phyloP scores from a whole-genome alignment of 441 rosid species.

The Capsella rubella region DNA sequence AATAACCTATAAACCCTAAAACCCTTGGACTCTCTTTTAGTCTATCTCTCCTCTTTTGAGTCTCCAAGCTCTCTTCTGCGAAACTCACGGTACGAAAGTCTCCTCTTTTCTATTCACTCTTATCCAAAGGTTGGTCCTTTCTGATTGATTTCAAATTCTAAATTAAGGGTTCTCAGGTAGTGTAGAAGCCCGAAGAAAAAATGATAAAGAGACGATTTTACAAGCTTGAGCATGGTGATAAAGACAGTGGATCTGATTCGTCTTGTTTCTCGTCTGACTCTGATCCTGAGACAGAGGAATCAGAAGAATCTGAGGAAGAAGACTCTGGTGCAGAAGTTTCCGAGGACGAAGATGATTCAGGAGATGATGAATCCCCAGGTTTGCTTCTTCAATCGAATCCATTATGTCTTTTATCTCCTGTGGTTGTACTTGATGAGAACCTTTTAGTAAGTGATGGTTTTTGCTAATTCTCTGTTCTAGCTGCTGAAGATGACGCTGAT shows the following conservation, averaged over 20 bases:
- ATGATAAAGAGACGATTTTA: constrained; percentile 87
- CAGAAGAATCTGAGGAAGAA: constrained; percentile 53
- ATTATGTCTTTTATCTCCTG: not conserved
- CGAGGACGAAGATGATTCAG: constrained; percentile 48
- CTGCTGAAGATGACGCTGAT: constrained; percentile 7
- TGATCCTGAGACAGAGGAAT: constrained; percentile 56
- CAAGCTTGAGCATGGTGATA: constrained; percentile 74
- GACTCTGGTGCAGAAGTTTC: constrained; percentile 49
- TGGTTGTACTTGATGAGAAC: constrained; percentile 9
- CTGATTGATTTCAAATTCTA: not conserved
- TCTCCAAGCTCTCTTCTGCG: constrained; percentile 30
- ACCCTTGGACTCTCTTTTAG: not conserved
- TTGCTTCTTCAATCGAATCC: constrained; percentile 30
- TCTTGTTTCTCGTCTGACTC: constrained; percentile 75
- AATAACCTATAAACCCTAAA: constrained; percentile 39
- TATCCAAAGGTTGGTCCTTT: constrained; percentile 16
- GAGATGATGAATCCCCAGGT: constrained; percentile 62
- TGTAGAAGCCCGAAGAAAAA: not conserved
- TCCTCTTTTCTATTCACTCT: not conserved
- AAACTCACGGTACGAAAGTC: constrained; percentile 31
- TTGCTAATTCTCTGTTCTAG: not conserved
- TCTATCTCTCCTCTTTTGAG: not conserved
- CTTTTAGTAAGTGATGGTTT: not conserved
- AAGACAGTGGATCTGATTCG: constrained; percentile 67
- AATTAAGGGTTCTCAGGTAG: not conserved